These are phyloP conservation scores for Narthecium ossifragum DNA, from an alignment of 106 monocot species.

Conservation along the genomic window DNA sequence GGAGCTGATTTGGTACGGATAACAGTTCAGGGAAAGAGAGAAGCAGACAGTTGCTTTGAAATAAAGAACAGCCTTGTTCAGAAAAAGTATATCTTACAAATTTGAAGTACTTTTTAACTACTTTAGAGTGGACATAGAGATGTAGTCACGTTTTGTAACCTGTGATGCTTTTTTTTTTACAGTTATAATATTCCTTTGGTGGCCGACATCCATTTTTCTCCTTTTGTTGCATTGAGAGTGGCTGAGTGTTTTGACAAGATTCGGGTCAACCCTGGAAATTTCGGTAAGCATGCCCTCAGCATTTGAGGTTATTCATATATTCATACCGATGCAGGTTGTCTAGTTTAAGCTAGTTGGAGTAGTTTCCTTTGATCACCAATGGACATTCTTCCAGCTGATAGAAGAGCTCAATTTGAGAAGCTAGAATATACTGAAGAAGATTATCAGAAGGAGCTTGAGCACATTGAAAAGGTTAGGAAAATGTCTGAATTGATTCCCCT, in stretches of 20 bases:
- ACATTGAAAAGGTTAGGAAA: constrained; percentile 80
- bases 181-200: constrained; percentile 98
- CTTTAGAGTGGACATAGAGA: not conserved
- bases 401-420: constrained; percentile 87
- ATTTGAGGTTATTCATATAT: too few relatives aligned
- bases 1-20: constrained; percentile 96
- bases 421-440: constrained; percentile 89
- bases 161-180: constrained; percentile 7
- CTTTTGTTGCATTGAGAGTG: constrained; percentile 88
- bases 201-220: constrained; percentile 99
- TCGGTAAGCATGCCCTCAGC: too few relatives aligned
- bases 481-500: too few relatives aligned
- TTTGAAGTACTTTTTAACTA: not conserved
- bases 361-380: not conserved
- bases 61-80: constrained; percentile 95
- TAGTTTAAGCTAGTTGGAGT: too few relatives aligned
- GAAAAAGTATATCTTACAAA: constrained; percentile 54
- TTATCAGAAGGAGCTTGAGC: constrained; percentile 96
- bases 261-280: constrained; percentile 99
- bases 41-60: constrained; percentile 99
- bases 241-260: constrained; percentile 99
- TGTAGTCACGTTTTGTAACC: not conserved
- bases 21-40: constrained; percentile 96
- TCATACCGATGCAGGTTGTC: too few relatives aligned
- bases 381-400: constrained; percentile 63